Evolutionary conservation across 257 asterid genomes (phyloP).

Genomic region (Schizonepeta tenuifolia): DNA sequence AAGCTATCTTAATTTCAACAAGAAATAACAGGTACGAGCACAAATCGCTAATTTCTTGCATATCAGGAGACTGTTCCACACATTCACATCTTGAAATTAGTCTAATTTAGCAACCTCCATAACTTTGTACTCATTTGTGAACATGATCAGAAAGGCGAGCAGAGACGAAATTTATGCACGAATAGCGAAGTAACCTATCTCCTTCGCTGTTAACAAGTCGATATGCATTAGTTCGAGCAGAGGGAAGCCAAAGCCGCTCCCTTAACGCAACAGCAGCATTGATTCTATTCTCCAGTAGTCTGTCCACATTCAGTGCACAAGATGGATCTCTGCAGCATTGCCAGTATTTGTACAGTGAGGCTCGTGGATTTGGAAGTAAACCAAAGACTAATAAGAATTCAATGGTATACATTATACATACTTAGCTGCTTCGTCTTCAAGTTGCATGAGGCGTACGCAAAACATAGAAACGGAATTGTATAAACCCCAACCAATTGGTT

Average conservation of each 20-base stretch:
- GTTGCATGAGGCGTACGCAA: slow-evolving; percentile 93
- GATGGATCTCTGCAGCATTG: slow-evolving; percentile 67
- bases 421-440: slow-evolving; percentile 85
- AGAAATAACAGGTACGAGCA: neutral
- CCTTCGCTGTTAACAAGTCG: slow-evolving; percentile 98
- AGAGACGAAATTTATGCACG: neutral
- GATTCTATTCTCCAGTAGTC: slow-evolving; percentile 70
- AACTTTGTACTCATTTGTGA: neutral
- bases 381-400: slow-evolving; percentile 12
- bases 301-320: slow-evolving; percentile 66
- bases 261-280: slow-evolving; percentile 69
- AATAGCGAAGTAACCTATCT: slow-evolving; percentile 55
- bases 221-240: slow-evolving; percentile 72
- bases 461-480: slow-evolving; percentile 95
- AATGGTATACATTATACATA: slow-evolving; percentile 20
- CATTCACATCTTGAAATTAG: neutral
- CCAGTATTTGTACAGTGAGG: slow-evolving; percentile 28
- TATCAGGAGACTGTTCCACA: neutral
- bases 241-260: slow-evolving; percentile 76
- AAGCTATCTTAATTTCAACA: neutral
- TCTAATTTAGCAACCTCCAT: slow-evolving; percentile 4
- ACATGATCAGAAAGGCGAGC: neutral
- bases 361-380: slow-evolving; percentile 12
- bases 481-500: slow-evolving; percentile 96
- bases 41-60: neutral